Conservation (phyloP, 2,329 filamentous ascomycete genomes). For the Plenodomus biglobosus region DNA sequence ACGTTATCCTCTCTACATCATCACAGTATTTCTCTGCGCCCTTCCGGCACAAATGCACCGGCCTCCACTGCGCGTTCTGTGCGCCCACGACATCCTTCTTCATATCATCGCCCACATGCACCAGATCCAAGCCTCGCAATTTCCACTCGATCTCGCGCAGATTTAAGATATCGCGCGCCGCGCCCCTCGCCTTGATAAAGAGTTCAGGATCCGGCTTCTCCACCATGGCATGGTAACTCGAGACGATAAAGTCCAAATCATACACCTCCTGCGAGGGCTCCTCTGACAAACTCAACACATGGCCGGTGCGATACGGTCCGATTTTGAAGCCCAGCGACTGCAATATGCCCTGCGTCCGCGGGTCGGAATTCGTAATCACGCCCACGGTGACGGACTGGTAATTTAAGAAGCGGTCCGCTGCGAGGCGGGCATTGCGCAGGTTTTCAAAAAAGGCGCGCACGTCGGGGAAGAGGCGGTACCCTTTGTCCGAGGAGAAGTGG, state of each 20-base stretch:
- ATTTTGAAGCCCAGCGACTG: conserved; percentile 57
- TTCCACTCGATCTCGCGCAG: conserved; percentile 52
- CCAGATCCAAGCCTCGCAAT: conserved; percentile 30
- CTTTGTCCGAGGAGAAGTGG: no score
- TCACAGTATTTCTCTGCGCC: background rate
- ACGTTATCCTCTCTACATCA: background rate
- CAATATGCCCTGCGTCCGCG: conserved; percentile 59
- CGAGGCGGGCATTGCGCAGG: no score
- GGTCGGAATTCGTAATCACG: conserved; percentile 65
- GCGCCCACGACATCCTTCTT: conserved; percentile 56
- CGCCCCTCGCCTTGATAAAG: conserved; percentile 42
- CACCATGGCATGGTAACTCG: conserved; percentile 64
- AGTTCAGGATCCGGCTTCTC: conserved; percentile 62
- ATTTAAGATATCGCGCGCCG: no score
- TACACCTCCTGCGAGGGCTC: conserved; percentile 9
- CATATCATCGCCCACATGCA: conserved; percentile 60
- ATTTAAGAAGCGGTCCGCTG: no score
- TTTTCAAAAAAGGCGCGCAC: no score
- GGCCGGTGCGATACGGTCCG: conserved; percentile 25
- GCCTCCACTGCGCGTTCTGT: conserved; percentile 51
- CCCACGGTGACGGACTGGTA: conserved; percentile 60
- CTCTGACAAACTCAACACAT: conserved; percentile 18
- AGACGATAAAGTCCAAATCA: conserved; percentile 60
- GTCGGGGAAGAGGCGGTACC: no score
- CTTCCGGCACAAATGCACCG: conserved; percentile 47